Conservation (phyloP, 2,329 filamentous ascomycete species). For the Pseudopyrenochaeta lycopersici region DNA sequence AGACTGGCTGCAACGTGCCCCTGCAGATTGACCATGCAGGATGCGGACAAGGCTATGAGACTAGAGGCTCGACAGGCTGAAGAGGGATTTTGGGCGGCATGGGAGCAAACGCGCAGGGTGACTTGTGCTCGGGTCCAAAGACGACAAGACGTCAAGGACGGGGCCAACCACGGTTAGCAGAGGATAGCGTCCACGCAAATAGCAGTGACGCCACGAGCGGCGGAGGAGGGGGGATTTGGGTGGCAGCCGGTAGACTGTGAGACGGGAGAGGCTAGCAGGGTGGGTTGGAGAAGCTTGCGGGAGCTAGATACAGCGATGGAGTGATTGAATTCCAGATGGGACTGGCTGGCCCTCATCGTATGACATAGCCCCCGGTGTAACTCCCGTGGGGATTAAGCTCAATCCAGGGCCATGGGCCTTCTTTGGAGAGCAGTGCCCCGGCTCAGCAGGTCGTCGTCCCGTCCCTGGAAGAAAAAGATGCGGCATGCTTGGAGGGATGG, state of each 20-base stretch:
- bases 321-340: slow-evolving; percentile 44
- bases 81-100: slow-evolving; percentile 38
- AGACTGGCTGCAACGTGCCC: slow-evolving; percentile 44
- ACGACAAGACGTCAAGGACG: slow-evolving; percentile 39
- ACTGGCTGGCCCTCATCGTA: slow-evolving; percentile 44
- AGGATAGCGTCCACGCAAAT: slow-evolving; percentile 42
- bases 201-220: slow-evolving; percentile 47
- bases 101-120: slow-evolving; percentile 45
- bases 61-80: slow-evolving; percentile 38
- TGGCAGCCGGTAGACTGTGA: slow-evolving; percentile 45
- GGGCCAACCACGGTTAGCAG: slow-evolving; percentile 38
- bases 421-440: slow-evolving; percentile 26
- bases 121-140: slow-evolving; percentile 47
- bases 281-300: slow-evolving; percentile 43
- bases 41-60: slow-evolving; percentile 47
- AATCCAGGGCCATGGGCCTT: slow-evolving; percentile 38
- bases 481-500: slow-evolving; percentile 6
- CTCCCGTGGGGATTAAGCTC: slow-evolving; percentile 46
- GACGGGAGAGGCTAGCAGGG: slow-evolving; percentile 49
- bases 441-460: slow-evolving; percentile 22
- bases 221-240: slow-evolving; percentile 34
- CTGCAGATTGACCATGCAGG: slow-evolving; percentile 47
- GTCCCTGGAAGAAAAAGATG: slow-evolving; percentile 22
- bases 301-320: slow-evolving; percentile 44
- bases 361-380: slow-evolving; percentile 52